Percentiles rank a stretch among this genome's conserved stretches.
These are phyloP conservation scores for Nigrospora osmanthi DNA, from an alignment of 2,329 filamentous ascomycete species.

Conservation along the genomic window DNA sequence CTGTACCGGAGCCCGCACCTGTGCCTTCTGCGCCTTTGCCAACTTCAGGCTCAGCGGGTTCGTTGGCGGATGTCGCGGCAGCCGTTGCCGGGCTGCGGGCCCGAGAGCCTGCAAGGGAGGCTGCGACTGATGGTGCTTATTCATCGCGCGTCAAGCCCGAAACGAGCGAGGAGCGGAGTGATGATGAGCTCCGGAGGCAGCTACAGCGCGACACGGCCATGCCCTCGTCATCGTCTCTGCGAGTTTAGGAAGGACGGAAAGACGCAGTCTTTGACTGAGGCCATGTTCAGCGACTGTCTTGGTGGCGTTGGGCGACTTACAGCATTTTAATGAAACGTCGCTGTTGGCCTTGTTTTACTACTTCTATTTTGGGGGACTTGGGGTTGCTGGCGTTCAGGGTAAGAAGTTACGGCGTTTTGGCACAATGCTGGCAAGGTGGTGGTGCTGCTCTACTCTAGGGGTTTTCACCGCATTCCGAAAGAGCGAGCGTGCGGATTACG, in stretches of 20 bases:
- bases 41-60: conserved; percentile 16
- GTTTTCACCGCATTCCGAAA: no score
- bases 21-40: background rate
- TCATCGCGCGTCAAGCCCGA: conserved; percentile 24
- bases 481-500: no score
- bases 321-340: no score
- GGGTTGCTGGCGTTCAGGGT: no score
- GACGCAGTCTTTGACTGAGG: no score
- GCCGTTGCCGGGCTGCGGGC: conserved; percentile 21
- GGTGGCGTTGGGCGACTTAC: no score
- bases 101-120: conserved; percentile 13
- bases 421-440: no score
- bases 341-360: no score
- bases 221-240: conserved; percentile 21
- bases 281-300: no score
- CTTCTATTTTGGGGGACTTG: no score
- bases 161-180: conserved; percentile 31
- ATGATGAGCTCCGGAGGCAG: conserved; percentile 48
- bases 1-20: background rate
- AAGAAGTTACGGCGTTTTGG: no score
- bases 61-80: conserved; percentile 24
- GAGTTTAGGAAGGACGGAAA: conserved; percentile 12
- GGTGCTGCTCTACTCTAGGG: no score
- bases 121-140: background rate
- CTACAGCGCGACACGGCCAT: conserved; percentile 32